These are phyloP conservation scores for Artemisia tridentata DNA, from an alignment of 129 eudicot species.

Conservation along the genomic window DNA sequence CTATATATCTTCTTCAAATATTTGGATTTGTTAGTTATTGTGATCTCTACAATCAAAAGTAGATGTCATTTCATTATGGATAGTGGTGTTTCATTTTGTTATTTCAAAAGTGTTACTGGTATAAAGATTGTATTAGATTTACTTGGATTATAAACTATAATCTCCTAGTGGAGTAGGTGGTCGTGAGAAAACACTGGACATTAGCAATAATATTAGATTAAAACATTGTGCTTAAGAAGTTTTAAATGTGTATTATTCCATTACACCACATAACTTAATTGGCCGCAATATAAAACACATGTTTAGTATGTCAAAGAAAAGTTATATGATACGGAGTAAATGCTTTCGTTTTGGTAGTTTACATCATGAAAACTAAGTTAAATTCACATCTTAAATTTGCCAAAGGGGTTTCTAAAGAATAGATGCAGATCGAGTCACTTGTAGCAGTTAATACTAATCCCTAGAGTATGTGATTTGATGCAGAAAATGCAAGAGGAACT, in stretches of 20 bases:
- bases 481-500: conserved; percentile 81
- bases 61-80: too few species aligned
- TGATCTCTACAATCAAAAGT: too few species aligned
- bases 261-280: neutral
- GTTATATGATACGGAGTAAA: too few species aligned
- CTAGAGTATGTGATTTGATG: conserved; percentile 14
- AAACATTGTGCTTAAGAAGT: neutral
- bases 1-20: too few species aligned
- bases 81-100: too few species aligned
- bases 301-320: too few species aligned
- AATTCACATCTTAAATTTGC: conserved; percentile 1
- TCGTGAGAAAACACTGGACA: neutral
- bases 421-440: conserved; percentile 2
- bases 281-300: too few species aligned
- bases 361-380: neutral
- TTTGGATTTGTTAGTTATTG: too few species aligned
- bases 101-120: too few species aligned
- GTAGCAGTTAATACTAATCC: neutral
- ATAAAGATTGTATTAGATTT: too few species aligned
- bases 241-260: neutral
- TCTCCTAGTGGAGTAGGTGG: neutral
- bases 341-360: too few species aligned
- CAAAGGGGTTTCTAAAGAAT: conserved; percentile 1
- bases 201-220: neutral
- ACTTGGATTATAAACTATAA: too few species aligned